phyloP scores from a whole-genome alignment of 2,329 filamentous ascomycete genomes.

The Alternaria brassicae region DNA sequence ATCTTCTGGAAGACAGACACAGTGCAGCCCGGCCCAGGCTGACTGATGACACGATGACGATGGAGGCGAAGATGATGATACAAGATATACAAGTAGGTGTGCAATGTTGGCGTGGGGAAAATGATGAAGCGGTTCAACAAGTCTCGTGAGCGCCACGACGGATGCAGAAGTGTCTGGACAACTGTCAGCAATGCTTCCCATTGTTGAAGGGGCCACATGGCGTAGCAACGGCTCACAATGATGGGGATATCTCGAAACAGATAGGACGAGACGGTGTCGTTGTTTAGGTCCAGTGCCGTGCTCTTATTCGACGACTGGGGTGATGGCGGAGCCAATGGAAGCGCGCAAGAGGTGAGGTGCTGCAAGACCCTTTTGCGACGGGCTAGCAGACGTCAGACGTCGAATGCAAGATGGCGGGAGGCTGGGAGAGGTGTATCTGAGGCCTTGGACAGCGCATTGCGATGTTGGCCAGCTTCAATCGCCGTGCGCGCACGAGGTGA shows the following conservation, averaged over 20 bases:
- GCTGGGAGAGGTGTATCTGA: slow-evolving; percentile 42
- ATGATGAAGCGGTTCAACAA: slow-evolving; percentile 34
- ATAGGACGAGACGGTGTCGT: slow-evolving; percentile 39
- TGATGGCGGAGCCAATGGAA: slow-evolving; percentile 43
- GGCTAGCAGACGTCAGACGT: slow-evolving; percentile 48
- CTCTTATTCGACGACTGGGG: slow-evolving; percentile 45
- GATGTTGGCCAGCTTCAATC: slow-evolving; percentile 42
- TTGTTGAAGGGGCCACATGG: slow-evolving; percentile 23
- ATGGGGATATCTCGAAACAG: slow-evolving; percentile 43
- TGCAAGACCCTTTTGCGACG: slow-evolving; percentile 37
- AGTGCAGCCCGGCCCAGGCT: slow-evolving; percentile 44
- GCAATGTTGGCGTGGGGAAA: slow-evolving; percentile 2
- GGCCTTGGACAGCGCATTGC: slow-evolving; percentile 50
- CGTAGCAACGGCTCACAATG: slow-evolving; percentile 33
- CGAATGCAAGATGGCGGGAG: slow-evolving; percentile 38
- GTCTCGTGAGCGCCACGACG: slow-evolving; percentile 26
- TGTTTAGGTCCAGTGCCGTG: slow-evolving; percentile 30
- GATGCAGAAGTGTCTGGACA: slow-evolving; percentile 31
- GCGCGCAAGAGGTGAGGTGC: slow-evolving; percentile 39
- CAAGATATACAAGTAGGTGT: slow-evolving; percentile 20
- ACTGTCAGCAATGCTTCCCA: slow-evolving; percentile 34
- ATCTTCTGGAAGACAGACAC: slow-evolving; percentile 40
- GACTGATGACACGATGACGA: slow-evolving; percentile 37
- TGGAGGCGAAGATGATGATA: slow-evolving; percentile 29
- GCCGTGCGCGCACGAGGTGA: slow-evolving; percentile 36